These are phyloP conservation scores for Silene coronaria DNA, from an alignment of 179 eudicot species.

Conservation along the genomic window DNA sequence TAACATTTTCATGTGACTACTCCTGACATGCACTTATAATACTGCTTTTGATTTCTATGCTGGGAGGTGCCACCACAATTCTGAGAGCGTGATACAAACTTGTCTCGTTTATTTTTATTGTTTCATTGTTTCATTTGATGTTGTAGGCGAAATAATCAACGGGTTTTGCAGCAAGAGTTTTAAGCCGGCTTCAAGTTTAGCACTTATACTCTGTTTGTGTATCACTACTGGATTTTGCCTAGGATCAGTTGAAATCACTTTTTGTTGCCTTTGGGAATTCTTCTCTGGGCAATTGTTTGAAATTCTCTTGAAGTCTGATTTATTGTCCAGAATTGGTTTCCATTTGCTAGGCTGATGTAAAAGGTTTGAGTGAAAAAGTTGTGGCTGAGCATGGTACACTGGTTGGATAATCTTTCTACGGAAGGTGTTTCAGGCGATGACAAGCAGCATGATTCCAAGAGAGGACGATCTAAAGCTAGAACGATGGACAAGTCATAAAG, in stretches of 20 bases:
- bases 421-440: slow-evolving; percentile 59
- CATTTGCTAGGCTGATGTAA: slow-evolving; percentile 46
- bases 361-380: slow-evolving; percentile 39
- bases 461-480: slow-evolving; percentile 85
- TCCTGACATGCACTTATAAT: slow-evolving; percentile 63
- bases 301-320: slow-evolving; percentile 14
- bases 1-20: slow-evolving; percentile 9
- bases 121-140: background rate
- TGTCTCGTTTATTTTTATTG: slow-evolving; percentile 10
- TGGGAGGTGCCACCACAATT: slow-evolving; percentile 97
- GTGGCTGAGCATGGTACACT: slow-evolving; percentile 29
- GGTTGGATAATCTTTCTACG: slow-evolving; percentile 31
- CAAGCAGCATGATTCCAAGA: slow-evolving; percentile 48
- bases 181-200: too few species aligned
- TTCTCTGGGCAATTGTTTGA: background rate
- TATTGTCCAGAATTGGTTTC: slow-evolving; percentile 23
- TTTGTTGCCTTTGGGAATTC: background rate
- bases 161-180: too few species aligned
- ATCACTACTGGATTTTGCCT: background rate
- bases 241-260: background rate
- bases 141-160: too few species aligned
- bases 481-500: slow-evolving; percentile 89
- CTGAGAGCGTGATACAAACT: slow-evolving; percentile 76
- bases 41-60: slow-evolving; percentile 82
- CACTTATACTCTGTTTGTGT: too few species aligned